Evolutionary conservation across 306 rosid genomes (phyloP).

Genomic region (Elaeagnus macrophylla): DNA sequence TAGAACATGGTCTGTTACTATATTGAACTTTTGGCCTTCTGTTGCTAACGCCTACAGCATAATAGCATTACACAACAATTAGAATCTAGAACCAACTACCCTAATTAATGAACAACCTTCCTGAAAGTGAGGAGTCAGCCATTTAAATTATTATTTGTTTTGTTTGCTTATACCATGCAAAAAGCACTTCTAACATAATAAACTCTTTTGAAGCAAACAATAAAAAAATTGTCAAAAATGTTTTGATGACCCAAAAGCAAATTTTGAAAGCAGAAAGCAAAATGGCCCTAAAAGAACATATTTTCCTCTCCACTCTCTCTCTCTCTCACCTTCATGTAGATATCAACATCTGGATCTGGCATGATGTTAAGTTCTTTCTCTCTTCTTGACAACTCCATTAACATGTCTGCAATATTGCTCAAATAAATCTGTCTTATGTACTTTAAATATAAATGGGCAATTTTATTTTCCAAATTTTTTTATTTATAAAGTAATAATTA

Average conservation of each 20-base stretch:
- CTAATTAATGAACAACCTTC: no score
- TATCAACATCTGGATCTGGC: slow-evolving; percentile 45
- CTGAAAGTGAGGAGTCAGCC: no score
- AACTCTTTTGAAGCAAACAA: no score
- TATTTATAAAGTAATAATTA: neutral
- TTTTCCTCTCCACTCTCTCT: no score
- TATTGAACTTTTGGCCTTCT: slow-evolving; percentile 23
- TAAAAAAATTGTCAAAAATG: no score
- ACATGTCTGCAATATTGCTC: slow-evolving; percentile 25
- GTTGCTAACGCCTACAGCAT: slow-evolving; percentile 25
- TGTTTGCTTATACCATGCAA: no score
- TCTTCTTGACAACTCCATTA: slow-evolving; percentile 40
- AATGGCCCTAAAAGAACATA: no score
- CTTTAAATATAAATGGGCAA: neutral
- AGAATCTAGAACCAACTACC: neutral
- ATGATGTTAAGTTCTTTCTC: slow-evolving; percentile 32
- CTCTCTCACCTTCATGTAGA: slow-evolving; percentile 39
- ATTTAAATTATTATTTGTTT: no score
- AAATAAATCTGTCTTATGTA: neutral
- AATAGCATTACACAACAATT: neutral
- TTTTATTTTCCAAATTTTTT: neutral
- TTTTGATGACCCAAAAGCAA: no score
- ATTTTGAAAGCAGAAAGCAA: no score
- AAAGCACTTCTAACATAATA: no score
- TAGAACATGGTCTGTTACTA: slow-evolving; percentile 34